These are phyloP conservation scores for Daldinia loculata DNA, from an alignment of 495 filamentous ascomycete species.

Conservation along the genomic window DNA sequence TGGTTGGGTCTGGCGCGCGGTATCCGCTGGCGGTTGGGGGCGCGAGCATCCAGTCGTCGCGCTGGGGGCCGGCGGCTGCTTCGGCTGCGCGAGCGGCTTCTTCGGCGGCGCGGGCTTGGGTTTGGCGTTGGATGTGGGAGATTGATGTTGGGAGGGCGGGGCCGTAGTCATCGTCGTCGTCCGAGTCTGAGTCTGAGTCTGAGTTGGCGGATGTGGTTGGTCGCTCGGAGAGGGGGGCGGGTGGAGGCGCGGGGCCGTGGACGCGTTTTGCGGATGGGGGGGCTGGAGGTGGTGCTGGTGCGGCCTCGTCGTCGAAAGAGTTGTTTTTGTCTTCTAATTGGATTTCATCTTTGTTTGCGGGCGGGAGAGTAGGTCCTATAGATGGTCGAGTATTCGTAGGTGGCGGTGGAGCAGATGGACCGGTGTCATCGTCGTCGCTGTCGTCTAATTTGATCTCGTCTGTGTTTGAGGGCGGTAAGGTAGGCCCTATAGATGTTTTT, in stretches of 20 bases:
- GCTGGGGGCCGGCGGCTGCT: conserved; percentile 50
- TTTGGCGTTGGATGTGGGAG: conserved; percentile 36
- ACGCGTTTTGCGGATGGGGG: conserved; percentile 45
- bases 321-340: conserved; percentile 34
- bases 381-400: conserved; percentile 23
- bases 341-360: conserved; percentile 43
- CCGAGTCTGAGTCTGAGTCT: conserved; percentile 28
- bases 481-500: conserved; percentile 34
- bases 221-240: conserved; percentile 52
- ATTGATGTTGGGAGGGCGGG: conserved; percentile 74
- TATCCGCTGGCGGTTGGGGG: conserved; percentile 74
- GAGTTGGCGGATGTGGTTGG: conserved; percentile 44
- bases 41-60: conserved; percentile 95
- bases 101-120: conserved; percentile 33
- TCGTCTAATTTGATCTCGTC: conserved; percentile 37
- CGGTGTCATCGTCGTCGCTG: conserved; percentile 39
- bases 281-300: conserved; percentile 34
- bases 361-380: conserved; percentile 50
- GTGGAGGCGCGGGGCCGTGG: conserved; percentile 56
- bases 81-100: conserved; percentile 38
- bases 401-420: conserved; percentile 30
- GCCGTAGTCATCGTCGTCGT: conserved; percentile 65
- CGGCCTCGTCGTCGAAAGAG: conserved; percentile 18
- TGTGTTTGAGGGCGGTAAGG: conserved; percentile 40
- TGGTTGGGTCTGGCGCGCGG: conserved; percentile 80